Evolutionary conservation across 179 eudicot species (phyloP).

Genomic region (Pouteria campechiana): DNA sequence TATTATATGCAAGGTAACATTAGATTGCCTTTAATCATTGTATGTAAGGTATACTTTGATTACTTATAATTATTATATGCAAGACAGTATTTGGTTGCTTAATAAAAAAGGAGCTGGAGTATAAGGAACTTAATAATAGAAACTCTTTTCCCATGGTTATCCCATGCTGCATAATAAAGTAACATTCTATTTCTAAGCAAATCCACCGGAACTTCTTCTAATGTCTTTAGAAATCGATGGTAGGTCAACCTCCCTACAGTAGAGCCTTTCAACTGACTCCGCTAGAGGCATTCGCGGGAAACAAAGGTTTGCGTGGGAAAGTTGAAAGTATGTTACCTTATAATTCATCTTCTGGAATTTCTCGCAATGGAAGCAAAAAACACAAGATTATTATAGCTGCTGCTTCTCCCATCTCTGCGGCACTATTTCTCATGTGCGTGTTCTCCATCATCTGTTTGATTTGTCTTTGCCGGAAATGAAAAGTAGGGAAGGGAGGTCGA

Average conservation of each 20-base stretch:
- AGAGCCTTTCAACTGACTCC: constrained; percentile 7
- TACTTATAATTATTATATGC: too few relatives aligned
- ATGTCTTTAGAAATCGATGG: too few relatives aligned
- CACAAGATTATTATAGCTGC: background rate
- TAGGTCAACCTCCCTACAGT: constrained; percentile 12
- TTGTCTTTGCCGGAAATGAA: background rate
- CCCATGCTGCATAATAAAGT: too few relatives aligned
- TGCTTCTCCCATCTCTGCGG: background rate
- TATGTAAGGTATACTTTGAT: too few relatives aligned
- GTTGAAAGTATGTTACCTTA: background rate
- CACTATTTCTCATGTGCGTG: background rate
- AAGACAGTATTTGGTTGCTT: too few relatives aligned
- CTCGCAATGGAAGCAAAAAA: background rate
- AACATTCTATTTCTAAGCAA: too few relatives aligned
- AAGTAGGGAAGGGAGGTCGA: background rate
- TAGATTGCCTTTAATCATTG: too few relatives aligned
- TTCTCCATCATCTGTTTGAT: background rate
- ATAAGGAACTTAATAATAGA: too few relatives aligned
- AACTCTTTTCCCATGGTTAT: too few relatives aligned
- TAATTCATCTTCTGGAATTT: background rate
- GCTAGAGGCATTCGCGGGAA: background rate
- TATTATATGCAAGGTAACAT: too few relatives aligned
- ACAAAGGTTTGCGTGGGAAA: constrained; percentile 1
- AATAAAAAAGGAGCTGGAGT: too few relatives aligned
- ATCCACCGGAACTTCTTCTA: too few relatives aligned